Conservation (phyloP, 148 eudicot species). For the Amaranthus hypochondriacus region DNA sequence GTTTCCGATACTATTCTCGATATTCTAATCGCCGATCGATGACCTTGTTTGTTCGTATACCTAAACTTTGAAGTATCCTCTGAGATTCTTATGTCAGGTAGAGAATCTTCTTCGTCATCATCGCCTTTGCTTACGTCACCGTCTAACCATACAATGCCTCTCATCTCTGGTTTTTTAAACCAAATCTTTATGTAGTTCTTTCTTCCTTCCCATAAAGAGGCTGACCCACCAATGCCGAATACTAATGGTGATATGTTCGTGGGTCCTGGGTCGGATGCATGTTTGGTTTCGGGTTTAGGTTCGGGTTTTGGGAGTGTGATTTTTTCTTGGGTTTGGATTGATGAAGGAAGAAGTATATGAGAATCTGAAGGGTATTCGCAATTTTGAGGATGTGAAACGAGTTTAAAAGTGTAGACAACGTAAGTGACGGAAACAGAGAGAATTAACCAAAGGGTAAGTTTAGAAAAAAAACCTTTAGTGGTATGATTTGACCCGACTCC, state of each 20-base stretch:
- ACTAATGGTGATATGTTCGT: constrained; percentile 62
- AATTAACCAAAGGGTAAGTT: constrained; percentile 50
- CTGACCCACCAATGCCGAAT: constrained; percentile 85
- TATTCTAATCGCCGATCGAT: constrained; percentile 80
- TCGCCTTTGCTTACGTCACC: constrained; percentile 25
- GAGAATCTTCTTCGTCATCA: constrained; percentile 15
- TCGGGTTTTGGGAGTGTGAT: not conserved
- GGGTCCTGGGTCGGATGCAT: not conserved
- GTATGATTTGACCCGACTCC: not conserved
- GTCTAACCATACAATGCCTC: constrained; percentile 75
- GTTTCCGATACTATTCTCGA: constrained; percentile 83
- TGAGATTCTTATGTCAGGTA: constrained; percentile 55
- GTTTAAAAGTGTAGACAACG: constrained; percentile 61
- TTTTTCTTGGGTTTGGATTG: too few relatives aligned
- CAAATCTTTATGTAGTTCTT: constrained; percentile 80
- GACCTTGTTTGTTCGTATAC: constrained; percentile 64
- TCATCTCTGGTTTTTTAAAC: constrained; percentile 55
- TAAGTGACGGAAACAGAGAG: constrained; percentile 70
- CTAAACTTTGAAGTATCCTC: constrained; percentile 52
- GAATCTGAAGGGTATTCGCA: constrained; percentile 10
- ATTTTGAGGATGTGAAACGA: constrained; percentile 36
- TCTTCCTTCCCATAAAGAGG: constrained; percentile 63
- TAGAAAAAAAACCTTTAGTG: constrained; percentile 21
- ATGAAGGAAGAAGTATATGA: too few relatives aligned
- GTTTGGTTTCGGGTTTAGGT: not conserved